phyloP scores from a whole-genome alignment of 2,329 filamentous ascomycete genomes.

The Phialemonium atrogriseum region DNA sequence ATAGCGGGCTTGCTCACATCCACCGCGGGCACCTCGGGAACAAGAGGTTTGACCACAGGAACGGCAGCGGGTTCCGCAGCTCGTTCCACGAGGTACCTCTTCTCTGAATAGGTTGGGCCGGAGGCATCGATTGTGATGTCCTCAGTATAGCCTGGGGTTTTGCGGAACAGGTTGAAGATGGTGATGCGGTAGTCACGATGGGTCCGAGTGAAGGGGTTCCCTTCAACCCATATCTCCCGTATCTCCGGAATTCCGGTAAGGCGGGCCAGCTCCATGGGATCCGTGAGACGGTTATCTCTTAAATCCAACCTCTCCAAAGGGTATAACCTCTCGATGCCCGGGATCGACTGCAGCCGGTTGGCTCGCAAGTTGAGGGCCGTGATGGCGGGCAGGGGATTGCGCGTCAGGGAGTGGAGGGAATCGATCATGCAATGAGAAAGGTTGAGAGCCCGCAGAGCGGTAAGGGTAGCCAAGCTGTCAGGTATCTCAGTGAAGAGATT shows the following conservation, averaged over 20 bases:
- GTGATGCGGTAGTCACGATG: conserved; percentile 78
- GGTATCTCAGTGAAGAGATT: conserved; percentile 94
- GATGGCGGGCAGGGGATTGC: conserved; percentile 84
- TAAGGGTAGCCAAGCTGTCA: conserved; percentile 78
- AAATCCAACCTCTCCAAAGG: conserved; percentile 87
- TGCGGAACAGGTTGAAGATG: conserved; percentile 94
- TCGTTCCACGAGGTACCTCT: conserved; percentile 74
- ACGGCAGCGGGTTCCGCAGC: conserved; percentile 67
- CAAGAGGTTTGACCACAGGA: conserved; percentile 65
- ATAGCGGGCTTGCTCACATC: conserved; percentile 62
- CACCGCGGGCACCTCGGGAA: conserved; percentile 52
- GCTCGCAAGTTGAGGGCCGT: conserved; percentile 84
- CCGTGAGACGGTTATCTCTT: conserved; percentile 82
- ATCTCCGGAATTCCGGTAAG: conserved; percentile 88
- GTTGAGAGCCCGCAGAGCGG: conserved; percentile 84
- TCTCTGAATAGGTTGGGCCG: conserved; percentile 77
- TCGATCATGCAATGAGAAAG: conserved; percentile 97
- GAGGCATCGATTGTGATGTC: conserved; percentile 84
- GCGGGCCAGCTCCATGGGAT: conserved; percentile 82
- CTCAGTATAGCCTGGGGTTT: conserved; percentile 79
- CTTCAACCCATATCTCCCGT: conserved; percentile 83
- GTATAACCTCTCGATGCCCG: conserved; percentile 80
- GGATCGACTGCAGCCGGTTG: conserved; percentile 79
- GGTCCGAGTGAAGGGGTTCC: conserved; percentile 85
- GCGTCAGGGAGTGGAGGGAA: conserved; percentile 76